phyloP scores from a whole-genome alignment of 495 filamentous ascomycete genomes.

The Xeromyces bisporus region DNA sequence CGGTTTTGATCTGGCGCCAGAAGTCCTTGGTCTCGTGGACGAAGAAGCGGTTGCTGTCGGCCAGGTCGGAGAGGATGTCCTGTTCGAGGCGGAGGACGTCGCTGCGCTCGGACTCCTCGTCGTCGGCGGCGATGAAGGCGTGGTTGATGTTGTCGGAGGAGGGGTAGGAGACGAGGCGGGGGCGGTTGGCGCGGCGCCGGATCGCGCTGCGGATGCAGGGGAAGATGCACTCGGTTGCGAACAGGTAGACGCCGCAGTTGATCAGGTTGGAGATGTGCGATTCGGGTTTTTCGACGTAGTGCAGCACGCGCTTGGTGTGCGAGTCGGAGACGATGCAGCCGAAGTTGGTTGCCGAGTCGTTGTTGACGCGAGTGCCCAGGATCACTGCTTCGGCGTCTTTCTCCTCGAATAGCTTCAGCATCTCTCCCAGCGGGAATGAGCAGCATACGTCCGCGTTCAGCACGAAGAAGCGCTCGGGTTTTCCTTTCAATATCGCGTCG shows the following conservation, averaged over 20 bases:
- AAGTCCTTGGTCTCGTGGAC: slow-evolving; percentile 98
- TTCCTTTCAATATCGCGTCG: slow-evolving; percentile 93
- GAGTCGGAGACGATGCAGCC: slow-evolving; percentile 95
- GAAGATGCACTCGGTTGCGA: slow-evolving; percentile 89
- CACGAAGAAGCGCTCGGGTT: slow-evolving; percentile 88
- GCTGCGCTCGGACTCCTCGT: slow-evolving; percentile 59
- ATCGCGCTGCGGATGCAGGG: slow-evolving; percentile 88
- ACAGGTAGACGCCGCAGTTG: slow-evolving; percentile 98
- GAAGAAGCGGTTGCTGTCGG: slow-evolving; percentile 95
- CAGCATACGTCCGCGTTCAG: slow-evolving; percentile 99
- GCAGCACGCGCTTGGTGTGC: slow-evolving; percentile 86
- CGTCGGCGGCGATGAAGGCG: slow-evolving; percentile 57
- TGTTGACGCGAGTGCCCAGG: slow-evolving; percentile 78
- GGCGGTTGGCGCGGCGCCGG: slow-evolving; percentile 84
- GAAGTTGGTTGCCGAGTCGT: slow-evolving; percentile 89
- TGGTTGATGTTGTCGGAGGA: slow-evolving; percentile 85
- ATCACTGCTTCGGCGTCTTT: slow-evolving; percentile 96
- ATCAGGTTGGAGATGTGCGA: slow-evolving; percentile 97
- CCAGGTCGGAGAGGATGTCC: slow-evolving; percentile 90
- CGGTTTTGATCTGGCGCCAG: slow-evolving; percentile 99
- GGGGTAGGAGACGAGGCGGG: slow-evolving; percentile 81
- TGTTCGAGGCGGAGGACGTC: slow-evolving; percentile 93
- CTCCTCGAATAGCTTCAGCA: slow-evolving; percentile 84
- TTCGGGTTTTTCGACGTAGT: slow-evolving; percentile 99
- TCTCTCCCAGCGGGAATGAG: slow-evolving; percentile 90